Conservation (phyloP, 208 protist genomes). For the Leishmania tarentolae region DNA sequence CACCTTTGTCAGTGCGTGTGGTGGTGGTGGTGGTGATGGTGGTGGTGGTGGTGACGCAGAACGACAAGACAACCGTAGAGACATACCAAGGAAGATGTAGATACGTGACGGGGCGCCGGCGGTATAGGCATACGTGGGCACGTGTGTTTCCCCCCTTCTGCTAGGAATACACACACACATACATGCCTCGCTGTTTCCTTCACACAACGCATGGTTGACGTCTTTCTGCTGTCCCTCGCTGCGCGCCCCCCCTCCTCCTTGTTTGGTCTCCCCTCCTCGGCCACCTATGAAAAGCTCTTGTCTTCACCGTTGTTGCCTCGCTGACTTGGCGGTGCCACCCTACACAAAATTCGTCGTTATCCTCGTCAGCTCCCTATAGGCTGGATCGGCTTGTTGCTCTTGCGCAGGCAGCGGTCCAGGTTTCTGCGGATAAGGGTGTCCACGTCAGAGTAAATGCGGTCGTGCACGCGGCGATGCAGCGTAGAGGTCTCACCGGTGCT, state of each 20-base stretch:
- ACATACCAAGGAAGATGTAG: too few species aligned
- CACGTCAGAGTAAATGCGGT: conserved; percentile 73
- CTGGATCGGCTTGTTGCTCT: conserved; percentile 43
- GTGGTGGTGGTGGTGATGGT: too few species aligned
- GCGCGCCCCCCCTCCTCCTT: neutral
- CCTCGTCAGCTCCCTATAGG: conserved; percentile 16
- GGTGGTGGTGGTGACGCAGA: too few species aligned
- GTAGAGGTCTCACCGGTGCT: conserved; percentile 10
- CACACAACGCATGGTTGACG: neutral
- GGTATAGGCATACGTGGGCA: too few species aligned
- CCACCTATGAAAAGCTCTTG: neutral
- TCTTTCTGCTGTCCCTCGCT: neutral
- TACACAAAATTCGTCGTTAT: conserved; percentile 27
- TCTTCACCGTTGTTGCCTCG: conserved; percentile 5
- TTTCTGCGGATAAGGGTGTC: conserved; percentile 50
- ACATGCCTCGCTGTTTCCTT: neutral
- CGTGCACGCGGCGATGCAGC: conserved; percentile 40
- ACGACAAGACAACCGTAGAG: too few species aligned
- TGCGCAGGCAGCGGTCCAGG: conserved; percentile 37
- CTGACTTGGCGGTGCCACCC: conserved; percentile 7
- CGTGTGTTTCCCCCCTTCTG: too few species aligned
- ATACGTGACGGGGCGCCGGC: too few species aligned
- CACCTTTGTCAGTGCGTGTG: too few species aligned
- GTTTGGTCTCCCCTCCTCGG: neutral
- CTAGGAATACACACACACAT: too few species aligned